Base-by-base conservation (phyloP, 139 green algal genomes). In the Closterium sp. region DNA sequence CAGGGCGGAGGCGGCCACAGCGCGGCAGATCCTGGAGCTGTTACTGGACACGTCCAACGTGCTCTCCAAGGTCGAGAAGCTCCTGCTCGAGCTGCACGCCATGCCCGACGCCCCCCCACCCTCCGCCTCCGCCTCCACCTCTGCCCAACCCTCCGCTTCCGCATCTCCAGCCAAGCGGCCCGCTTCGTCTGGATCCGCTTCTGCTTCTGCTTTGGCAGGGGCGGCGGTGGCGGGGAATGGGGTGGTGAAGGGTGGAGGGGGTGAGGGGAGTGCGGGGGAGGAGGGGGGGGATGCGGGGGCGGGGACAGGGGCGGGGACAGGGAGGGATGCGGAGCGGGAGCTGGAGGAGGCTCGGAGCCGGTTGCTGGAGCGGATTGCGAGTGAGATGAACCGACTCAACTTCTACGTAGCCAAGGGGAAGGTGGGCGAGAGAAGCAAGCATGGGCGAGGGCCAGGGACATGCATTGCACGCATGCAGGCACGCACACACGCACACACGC, bases 51-150 rank as follows among this genome's bases (percentile, higher is more conserved):
- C 97, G 8, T 95, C 96, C 3, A 95, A 98, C 85, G 95, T 97
- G 28, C 94, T 97, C 33, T 95, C 95, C 55, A 99, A 99, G 93
- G 96, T 99, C n/a, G 97, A 99, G 91, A 98, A 98, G 96, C 96
- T 99, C 55, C 94, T 98, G 32, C 93, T 93, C 10, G 97, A 98
- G 91, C 93, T 97, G 36, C 88, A 91, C 30, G 81, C 89, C 8
- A 90, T 93, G 90, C 86, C 86, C 5, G 81, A 86, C 8, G 81
- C 81, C 6, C 81, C 6, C 10, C 4, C 81, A 86, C n/a, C 81
- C n/a, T 32, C 81, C 5, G 81, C 81, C n/a, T 86, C 81, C n/a
- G 81, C 43, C 10, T 69, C 43, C 43, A 25, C 43, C 38, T 66
- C 38, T 10, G 4, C 38, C 38, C 19, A 8, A 12, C 23, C 43